Conservation (phyloP, 805 yeast species). For the Pichia kluyveri region DNA sequence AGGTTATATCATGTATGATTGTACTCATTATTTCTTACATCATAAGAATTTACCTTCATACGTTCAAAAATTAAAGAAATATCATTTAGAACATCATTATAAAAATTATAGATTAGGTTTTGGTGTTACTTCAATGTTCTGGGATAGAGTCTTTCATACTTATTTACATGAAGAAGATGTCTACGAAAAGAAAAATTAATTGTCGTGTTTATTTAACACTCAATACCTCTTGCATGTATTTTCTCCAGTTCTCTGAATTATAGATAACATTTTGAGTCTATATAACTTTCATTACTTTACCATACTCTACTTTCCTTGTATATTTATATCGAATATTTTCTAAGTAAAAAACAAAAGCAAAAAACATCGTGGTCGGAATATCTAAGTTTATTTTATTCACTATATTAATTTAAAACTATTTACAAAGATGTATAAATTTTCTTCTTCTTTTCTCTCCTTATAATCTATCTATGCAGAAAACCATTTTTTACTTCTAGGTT, state of each 20-base stretch:
- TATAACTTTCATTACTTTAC: no score
- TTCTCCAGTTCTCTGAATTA: no score
- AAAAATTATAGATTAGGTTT: constrained; percentile 94
- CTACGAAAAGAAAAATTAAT: constrained; percentile 31
- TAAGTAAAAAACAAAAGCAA: no score
- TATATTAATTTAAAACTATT: no score
- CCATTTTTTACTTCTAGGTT: constrained; percentile 7
- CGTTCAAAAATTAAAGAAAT: constrained; percentile 72
- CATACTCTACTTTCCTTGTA: no score
- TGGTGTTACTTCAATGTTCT: constrained; percentile 88
- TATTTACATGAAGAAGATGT: constrained; percentile 45
- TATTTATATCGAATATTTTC: no score
- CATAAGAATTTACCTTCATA: constrained; percentile 75
- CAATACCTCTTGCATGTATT: no score
- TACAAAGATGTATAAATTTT: neutral
- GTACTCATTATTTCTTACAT: constrained; percentile 90
- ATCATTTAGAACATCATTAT: constrained; percentile 96
- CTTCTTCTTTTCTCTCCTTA: neutral
- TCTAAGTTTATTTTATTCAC: no score
- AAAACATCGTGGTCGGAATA: no score
- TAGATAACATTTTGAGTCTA: no score
- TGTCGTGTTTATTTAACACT: no score
- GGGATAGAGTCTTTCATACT: constrained; percentile 91
- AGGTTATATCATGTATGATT: constrained; percentile 88
- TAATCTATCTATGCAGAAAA: neutral